Evolutionary conservation across 1,284 basidiomycete species (phyloP).

Genomic region (Boletellus sp.): DNA sequence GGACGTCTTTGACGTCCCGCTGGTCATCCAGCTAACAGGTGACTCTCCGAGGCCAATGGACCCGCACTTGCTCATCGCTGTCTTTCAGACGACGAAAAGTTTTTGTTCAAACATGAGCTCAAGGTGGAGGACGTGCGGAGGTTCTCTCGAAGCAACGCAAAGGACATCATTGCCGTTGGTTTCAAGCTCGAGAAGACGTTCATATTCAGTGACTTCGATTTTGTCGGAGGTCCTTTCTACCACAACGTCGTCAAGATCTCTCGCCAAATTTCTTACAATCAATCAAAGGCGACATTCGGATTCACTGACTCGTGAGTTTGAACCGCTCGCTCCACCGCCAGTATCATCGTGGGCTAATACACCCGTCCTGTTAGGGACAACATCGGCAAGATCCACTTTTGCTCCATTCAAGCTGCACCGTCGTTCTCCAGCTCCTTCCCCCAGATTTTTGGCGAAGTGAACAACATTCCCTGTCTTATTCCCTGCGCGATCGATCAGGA

Average conservation of each 20-base stretch:
- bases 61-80: not conserved
- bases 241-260: constrained; percentile 93
- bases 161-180: constrained; percentile 95
- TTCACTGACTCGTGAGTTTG: constrained; percentile 85
- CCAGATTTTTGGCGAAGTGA: constrained; percentile 87
- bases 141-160: constrained; percentile 85
- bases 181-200: constrained; percentile 93
- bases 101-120: constrained; percentile 93
- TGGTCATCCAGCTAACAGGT: constrained; percentile 95
- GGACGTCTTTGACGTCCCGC: constrained; percentile 91
- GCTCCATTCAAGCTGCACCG: constrained; percentile 94
- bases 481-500: constrained; percentile 99
- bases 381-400: constrained; percentile 97
- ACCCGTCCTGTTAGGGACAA: constrained; percentile 69
- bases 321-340: not conserved
- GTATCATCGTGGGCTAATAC: not conserved
- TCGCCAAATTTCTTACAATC: constrained; percentile 88
- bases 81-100: constrained; percentile 92
- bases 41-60: not conserved
- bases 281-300: constrained; percentile 94
- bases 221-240: constrained; percentile 91
- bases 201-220: constrained; percentile 93
- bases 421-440: constrained; percentile 99
- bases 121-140: constrained; percentile 86
- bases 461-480: constrained; percentile 90